Percentiles rank a stretch among this genome's conserved stretches.
These are phyloP conservation scores for Stenocarpella maydis DNA, from an alignment of 2,329 filamentous ascomycete species.

Conservation along the genomic window DNA sequence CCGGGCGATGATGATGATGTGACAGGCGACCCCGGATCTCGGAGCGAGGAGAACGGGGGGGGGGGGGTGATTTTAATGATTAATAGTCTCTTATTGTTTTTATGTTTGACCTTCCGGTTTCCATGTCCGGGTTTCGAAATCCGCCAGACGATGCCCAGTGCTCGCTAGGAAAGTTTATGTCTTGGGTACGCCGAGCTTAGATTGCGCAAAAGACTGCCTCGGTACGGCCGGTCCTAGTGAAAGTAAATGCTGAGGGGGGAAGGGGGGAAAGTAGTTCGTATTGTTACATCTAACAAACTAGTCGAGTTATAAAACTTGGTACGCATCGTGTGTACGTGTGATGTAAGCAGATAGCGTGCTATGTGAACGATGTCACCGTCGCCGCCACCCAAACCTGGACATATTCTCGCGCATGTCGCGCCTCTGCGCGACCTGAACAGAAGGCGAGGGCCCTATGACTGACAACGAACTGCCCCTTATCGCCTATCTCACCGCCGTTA, in stretches of 20 bases:
- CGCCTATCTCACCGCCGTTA: too few relatives aligned
- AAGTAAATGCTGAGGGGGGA: neutral
- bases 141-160: neutral
- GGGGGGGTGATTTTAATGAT: neutral
- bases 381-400: neutral
- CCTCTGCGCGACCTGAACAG: neutral
- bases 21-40: constrained; percentile 14
- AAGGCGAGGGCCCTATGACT: neutral
- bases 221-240: neutral
- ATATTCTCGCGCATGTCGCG: neutral
- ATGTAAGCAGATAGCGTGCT: neutral
- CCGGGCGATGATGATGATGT: constrained; percentile 18
- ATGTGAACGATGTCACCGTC: neutral
- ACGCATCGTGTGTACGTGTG: neutral
- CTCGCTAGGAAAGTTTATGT: constrained; percentile 22
- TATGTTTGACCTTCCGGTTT: neutral
- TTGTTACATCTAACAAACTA: constrained; percentile 6
- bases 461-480: neutral
- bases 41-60: neutral
- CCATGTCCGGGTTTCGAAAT: neutral
- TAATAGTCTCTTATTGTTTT: neutral
- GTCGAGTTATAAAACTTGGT: neutral
- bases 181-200: neutral
- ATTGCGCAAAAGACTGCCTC: neutral
- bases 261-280: neutral